Conservation (phyloP, 164 flowering plant species). For the Liriodendron chinense region DNA sequence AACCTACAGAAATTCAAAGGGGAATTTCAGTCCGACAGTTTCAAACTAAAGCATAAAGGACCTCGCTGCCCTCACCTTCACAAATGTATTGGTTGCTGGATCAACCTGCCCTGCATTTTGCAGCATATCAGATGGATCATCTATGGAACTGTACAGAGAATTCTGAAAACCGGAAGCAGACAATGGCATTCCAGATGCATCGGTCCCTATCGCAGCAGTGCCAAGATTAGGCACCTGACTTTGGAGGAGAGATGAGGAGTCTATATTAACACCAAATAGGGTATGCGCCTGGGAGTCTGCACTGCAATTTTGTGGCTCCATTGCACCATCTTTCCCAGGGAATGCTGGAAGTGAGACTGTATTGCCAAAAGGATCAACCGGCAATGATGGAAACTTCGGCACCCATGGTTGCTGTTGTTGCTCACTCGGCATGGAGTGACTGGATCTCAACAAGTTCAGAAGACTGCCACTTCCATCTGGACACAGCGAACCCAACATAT, state of each 20-base stretch:
- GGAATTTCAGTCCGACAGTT: background rate
- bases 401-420: constrained; percentile 52
- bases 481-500: constrained; percentile 41
- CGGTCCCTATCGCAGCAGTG: constrained; percentile 42
- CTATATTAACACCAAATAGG: constrained; percentile 57
- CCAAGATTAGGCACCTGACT: constrained; percentile 45
- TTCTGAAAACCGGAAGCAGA: constrained; percentile 56
- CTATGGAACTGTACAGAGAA: constrained; percentile 55
- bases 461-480: constrained; percentile 8
- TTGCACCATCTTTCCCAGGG: constrained; percentile 22
- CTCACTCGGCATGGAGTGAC: constrained; percentile 44
- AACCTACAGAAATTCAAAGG: constrained; percentile 45
- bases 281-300: constrained; percentile 54
- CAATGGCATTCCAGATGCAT: constrained; percentile 45
- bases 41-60: background rate
- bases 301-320: constrained; percentile 44
- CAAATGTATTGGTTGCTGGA: constrained; percentile 48
- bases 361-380: constrained; percentile 19
- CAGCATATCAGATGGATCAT: constrained; percentile 60
- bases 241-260: constrained; percentile 57
- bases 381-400: constrained; percentile 41
- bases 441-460: constrained; percentile 32
- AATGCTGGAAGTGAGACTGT: constrained; percentile 14
- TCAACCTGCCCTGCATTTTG: constrained; percentile 54
- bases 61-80: constrained; percentile 45